Evolutionary conservation across 1,284 basidiomycete species (phyloP), one percentile per base, ranked within the genome.

Genomic region (Tranzscheliella williamsii): DNA sequence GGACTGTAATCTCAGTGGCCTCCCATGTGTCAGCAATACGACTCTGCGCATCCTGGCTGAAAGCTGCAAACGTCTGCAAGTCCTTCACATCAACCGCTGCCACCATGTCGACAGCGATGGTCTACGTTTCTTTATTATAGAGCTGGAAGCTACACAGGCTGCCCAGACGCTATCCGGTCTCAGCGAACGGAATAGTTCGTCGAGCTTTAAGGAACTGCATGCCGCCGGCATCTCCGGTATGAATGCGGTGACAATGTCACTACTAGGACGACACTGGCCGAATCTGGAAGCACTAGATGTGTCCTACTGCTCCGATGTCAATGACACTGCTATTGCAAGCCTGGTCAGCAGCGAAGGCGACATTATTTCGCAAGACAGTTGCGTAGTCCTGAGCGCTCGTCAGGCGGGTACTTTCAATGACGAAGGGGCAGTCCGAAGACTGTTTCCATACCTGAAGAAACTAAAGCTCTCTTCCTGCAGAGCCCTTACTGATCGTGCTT

Each of bases 271-370:
- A 79, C 11, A 79, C 90, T 57, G 52, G 52, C 47, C 63, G n/a
- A 57, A 82, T 60, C 82, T 94, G 11, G 86, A 90, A 73, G 83
- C 88, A n/a, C 81, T 95, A 8, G 90, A 94, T 75, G 79, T 92
- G 40, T 88, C 85, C 76, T 83, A 84, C 42, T 43, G 45, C 21
- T 81, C 81, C 22, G 83, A 85, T 38, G 76, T 94, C 50, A 85
- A 85, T 66, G 89, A 91, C 74, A 85, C 85, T 1, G 84, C 86
- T 2, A 61, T 93, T 48, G 85, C 86, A 29, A 85, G 85, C 0
- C 86, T 92, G 66, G 84, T 89, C 21, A 39, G 52, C 39, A 45
- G 41, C 20, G 36, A 44, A 1, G 48, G 45, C 22, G 49, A 57
- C 34, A 27, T 39, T 5, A 26, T 42, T 16, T 37, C 21, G 21